A percentile compares a stretch with the other conserved stretches of the same genome.
Conservation (phyloP, 257 asterid species). For the Rehmannia glutinosa region DNA sequence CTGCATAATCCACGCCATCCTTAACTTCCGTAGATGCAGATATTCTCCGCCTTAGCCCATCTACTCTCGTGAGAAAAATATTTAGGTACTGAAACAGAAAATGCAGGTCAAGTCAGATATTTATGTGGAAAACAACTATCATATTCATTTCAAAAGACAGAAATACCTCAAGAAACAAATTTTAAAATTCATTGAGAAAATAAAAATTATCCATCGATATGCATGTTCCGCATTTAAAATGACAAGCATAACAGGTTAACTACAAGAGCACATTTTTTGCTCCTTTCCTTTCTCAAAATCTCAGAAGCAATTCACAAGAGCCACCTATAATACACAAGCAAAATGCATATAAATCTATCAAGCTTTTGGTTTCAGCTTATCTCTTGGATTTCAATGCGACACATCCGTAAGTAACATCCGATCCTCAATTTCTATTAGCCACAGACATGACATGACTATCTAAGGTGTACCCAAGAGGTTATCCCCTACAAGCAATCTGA, state of each 20-base stretch:
- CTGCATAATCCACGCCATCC: conserved; percentile 40
- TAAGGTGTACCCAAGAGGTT: neutral
- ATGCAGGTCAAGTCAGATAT: conserved; percentile 19
- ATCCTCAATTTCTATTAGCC: neutral
- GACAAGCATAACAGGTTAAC: conserved; percentile 7
- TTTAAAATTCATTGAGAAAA: neutral
- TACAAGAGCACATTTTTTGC: neutral
- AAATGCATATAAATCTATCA: neutral
- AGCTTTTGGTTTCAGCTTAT: neutral
- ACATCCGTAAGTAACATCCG: neutral
- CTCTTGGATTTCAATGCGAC: neutral
- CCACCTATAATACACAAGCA: neutral
- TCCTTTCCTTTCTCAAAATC: conserved; percentile 8
- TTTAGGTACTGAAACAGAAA: conserved; percentile 79
- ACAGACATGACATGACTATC: neutral
- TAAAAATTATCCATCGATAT: neutral
- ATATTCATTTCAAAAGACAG: neutral
- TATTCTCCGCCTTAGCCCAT: conserved; percentile 82
- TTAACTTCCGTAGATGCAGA: conserved; percentile 47
- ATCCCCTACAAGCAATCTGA: neutral
- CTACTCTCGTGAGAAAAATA: conserved; percentile 84
- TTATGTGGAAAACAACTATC: neutral
- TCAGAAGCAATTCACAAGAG: conserved; percentile 3
- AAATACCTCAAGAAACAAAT: neutral
- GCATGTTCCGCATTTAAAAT: neutral